Evolutionary conservation across 129 eudicot genomes (phyloP), one percentile per base, ranked within the genome.

Genomic region (Pittosporum tobira): DNA sequence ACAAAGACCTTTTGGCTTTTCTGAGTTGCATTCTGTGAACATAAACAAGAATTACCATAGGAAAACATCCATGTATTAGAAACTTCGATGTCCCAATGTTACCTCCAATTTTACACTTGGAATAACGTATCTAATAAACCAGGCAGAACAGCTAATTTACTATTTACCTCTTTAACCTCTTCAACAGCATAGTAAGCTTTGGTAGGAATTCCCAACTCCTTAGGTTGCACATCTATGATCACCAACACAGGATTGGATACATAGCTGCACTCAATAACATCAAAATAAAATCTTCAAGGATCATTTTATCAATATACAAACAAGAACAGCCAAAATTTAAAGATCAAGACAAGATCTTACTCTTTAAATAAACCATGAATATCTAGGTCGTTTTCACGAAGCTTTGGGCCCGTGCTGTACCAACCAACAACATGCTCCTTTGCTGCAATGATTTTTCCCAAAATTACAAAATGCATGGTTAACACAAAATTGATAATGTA

Each of bases 341-440:
- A n/a, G n/a, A n/a, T 55, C 61, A 55, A 30, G 4, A 59, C 8
- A 1, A 14, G 50, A 63, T 67, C 94, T 91, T 83, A 91, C 99
- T 87, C 99, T 14, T 78, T 91, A 34, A 91, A 87, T 77, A 91
- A 79, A 48, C 79, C 78, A 31, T 91, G 99, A 77, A 91, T 68
- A 57, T 87, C 87, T 38, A 87, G 76, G 72, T 91, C 99, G 73
- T 91, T 91, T 58, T 91, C 99, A 70, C 87, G 74, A 56, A 91
- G 87, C 71, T 91, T 91, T n/a, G 99, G 96, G 16, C 99, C 99
- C 3, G 99, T 86, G 73, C 99, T 91, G 68, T 91, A 91, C 99
- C 99, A 91, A 45, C 99, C 99, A 15, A 91, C 89, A 42, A 91
- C 96, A 77, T 91, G 99, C 71, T 91, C 96, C 85, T 91, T 91